Evolutionary conservation across 345 rosid genomes (phyloP), one percentile per base, ranked within the genome.

Genomic region (Populus simonii): DNA sequence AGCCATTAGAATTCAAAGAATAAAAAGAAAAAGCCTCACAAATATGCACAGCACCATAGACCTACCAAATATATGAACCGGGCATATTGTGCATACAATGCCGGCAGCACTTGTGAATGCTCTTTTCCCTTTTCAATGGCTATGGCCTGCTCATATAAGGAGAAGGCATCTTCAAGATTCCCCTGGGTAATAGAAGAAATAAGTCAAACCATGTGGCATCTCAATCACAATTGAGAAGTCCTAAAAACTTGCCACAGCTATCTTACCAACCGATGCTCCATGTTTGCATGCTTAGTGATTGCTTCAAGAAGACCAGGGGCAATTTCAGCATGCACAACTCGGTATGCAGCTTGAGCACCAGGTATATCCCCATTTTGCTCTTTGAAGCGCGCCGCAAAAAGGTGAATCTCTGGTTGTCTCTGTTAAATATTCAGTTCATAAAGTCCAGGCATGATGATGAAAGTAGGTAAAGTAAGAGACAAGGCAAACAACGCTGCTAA

Each of bases 271-370:
- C 98, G 87, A 22, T n/a, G 80, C 83, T 96, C 99, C 99, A 96
- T 94, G 85, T 94, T 90, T 5, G 98, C 98, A 83, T 96, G 99
- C 85, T 92, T 94, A 33, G 88, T 86, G 82, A 96, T 90, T 53
- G 98, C 99, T 88, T 96, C 99, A 75, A 96, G 82, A 75, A 96
- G 92, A 71, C 97, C 99, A 23, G 99, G 99, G 43, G 99, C 83
- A 76, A 89, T 89, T 87, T 96, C 97, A 76, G 89, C 36, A 78
- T 96, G 98, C 68, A 96, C 84, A 75, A 90, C 91, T 81, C 91
- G 94, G 82, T 82, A 96, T 20, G 97, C 95, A 80, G 98, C 98
- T 79, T 89, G 88, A 81, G 99, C 98, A 76, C 97, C 98, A 73
- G 82, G 75, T 66, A 91, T 75, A 83, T 96, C 97, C 67, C 86